Base-by-base conservation (phyloP, 163 green algal species). In the Volvox carteri region DNA sequence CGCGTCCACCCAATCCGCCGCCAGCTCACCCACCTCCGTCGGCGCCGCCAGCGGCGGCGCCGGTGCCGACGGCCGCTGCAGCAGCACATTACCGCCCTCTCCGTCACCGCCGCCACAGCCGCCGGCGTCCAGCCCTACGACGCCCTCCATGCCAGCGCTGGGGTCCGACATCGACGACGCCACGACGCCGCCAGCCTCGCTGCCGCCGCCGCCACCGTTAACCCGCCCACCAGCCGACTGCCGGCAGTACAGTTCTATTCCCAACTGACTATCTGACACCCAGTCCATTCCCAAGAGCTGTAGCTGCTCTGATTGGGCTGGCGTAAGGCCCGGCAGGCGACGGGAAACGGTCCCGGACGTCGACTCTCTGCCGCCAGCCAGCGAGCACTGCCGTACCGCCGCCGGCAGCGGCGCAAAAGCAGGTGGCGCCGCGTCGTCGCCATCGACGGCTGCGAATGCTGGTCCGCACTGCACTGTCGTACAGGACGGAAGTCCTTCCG, bases 231-330 rank as follows among this genome's bases (percentile, higher is more conserved):
- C 68, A 77, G 6, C 33, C 37, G 35, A n/a, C n/a, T n/a, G n/a
- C n/a, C n/a, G n/a, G n/a, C n/a, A n/a, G n/a, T n/a, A n/a, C n/a
- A n/a, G n/a, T n/a, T n/a, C n/a, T n/a, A n/a, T n/a, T n/a, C n/a
- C n/a, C 68, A 77, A 39, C 72, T 41, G 72, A 48, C 75, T 67
- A 48, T 85, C 77, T 1, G 52, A 62, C 35, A 85, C 33, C 77
- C 77, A 85, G 0, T 39, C 30, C 46, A 84, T 50, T 1, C 75
- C 48, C 75, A 84, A 33, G 35, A 84, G 77, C 77, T 74, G 33
- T 35, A 85, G 54, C 77, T 85, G 77, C 52, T 85, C 42, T 21
- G 77, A 85, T 35, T 85, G 77, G 25, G 35, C 77, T 6, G 52
- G 54, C 54, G 77, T 85, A 28, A 85, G 77, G 77, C 52, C 77